Evolutionary conservation across 768 basidiomycete genomes (phyloP).

Genomic region (Suillus spraguei): DNA sequence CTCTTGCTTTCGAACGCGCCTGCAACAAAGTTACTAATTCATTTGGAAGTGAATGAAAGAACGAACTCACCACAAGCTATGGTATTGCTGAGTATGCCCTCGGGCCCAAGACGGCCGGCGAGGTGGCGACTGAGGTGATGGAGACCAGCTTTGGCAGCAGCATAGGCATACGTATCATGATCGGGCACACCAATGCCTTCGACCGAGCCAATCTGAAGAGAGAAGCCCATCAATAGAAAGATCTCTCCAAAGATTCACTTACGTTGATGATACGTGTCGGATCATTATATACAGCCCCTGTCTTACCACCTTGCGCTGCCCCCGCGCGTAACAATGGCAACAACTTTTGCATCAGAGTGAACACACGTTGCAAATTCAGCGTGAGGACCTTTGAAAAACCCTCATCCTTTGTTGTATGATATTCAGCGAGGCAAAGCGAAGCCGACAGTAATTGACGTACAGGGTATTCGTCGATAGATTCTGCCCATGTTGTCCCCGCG

Average conservation of each 20-base stretch:
- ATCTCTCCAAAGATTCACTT: constrained; percentile 17
- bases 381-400: constrained; percentile 64
- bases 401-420: constrained; percentile 40
- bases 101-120: constrained; percentile 54
- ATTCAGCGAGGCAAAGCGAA: constrained; percentile 13
- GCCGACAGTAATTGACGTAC: constrained; percentile 28
- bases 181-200: constrained; percentile 56
- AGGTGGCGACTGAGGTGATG: constrained; percentile 63
- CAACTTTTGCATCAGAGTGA: constrained; percentile 62
- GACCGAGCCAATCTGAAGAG: constrained; percentile 57
- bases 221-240: background rate
- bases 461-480: constrained; percentile 46
- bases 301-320: constrained; percentile 41
- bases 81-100: constrained; percentile 63
- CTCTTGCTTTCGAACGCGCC: constrained; percentile 47
- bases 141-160: constrained; percentile 63
- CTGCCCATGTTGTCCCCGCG: constrained; percentile 61
- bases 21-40: constrained; percentile 6
- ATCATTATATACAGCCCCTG: constrained; percentile 40
- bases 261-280: constrained; percentile 66
- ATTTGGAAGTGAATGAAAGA: background rate
- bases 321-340: constrained; percentile 57
- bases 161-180: constrained; percentile 67
- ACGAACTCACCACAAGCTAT: constrained; percentile 57
- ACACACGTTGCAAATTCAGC: constrained; percentile 64